A percentile compares a stretch with the other conserved stretches of the same genome.
Conservation (phyloP, 2,329 filamentous ascomycete genomes). For the Pseudogymnoascus sp. region DNA sequence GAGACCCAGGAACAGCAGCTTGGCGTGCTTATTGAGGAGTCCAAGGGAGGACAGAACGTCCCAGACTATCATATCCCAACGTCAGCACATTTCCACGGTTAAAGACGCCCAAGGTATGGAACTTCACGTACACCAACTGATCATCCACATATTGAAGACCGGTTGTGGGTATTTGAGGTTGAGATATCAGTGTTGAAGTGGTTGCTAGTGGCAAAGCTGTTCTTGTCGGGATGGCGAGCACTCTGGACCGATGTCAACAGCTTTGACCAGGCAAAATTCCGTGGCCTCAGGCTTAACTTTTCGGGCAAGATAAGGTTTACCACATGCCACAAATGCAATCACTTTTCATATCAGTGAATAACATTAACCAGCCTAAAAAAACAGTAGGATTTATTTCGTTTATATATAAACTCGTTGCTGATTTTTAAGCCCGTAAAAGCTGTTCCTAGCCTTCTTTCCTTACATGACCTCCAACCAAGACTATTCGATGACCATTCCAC, state of each 20-base stretch:
- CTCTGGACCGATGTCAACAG: constrained; percentile 1
- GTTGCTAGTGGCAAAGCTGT: constrained; percentile 4
- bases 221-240: constrained; percentile 1
- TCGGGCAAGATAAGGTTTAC: not conserved
- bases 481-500: not conserved
- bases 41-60: constrained; percentile 81
- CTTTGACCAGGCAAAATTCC: not conserved
- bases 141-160: constrained; percentile 65
- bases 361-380: not conserved
- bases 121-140: constrained; percentile 78
- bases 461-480: not conserved
- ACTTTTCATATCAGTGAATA: not conserved
- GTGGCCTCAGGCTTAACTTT: constrained; percentile 6
- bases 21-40: constrained; percentile 90
- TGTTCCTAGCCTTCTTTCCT: not conserved
- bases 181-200: constrained; percentile 4
- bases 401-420: not conserved
- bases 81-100: constrained; percentile 23
- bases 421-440: not conserved
- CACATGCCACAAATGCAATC: not conserved
- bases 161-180: constrained; percentile 7
- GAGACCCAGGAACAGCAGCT: constrained; percentile 86
- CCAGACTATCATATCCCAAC: constrained; percentile 54
- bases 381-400: not conserved
- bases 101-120: not conserved